A percentile compares a stretch with the other conserved stretches of the same genome.
Conservation (phyloP, 139 green algal genomes). For the Coelastrella sp. region DNA sequence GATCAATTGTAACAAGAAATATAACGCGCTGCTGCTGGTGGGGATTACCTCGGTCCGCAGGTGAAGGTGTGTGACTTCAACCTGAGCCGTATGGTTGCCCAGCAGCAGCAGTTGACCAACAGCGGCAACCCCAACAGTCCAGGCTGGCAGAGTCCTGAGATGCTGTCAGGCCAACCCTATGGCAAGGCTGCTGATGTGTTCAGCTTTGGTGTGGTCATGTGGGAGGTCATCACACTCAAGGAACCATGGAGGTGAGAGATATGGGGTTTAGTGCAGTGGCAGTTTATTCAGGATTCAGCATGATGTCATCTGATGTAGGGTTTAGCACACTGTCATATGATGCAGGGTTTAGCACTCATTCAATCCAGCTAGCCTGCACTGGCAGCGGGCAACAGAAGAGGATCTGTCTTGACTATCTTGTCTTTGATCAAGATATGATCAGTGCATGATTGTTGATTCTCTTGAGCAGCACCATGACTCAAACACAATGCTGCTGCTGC, state of each 20-base stretch:
- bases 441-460: too few relatives aligned
- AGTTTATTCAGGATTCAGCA: too few relatives aligned
- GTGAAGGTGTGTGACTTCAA: conserved; percentile 74
- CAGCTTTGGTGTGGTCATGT: conserved; percentile 57
- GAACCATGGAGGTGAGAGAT: conserved; percentile 53
- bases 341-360: too few relatives aligned
- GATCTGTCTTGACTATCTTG: too few relatives aligned
- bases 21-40: too few relatives aligned
- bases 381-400: too few relatives aligned
- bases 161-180: conserved; percentile 58
- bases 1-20: too few relatives aligned
- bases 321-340: too few relatives aligned
- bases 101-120: conserved; percentile 41
- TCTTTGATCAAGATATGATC: too few relatives aligned
- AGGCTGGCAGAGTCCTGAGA: conserved; percentile 66
- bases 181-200: conserved; percentile 65
- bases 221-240: conserved; percentile 64
- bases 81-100: conserved; percentile 51
- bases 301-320: too few relatives aligned
- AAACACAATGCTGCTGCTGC: conserved; percentile 15
- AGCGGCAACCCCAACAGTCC: conserved; percentile 55
- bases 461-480: not conserved
- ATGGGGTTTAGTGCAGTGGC: conserved; percentile 54
- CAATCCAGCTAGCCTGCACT: too few relatives aligned
- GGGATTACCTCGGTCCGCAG: too few relatives aligned